A percentile compares a stretch with the other conserved stretches of the same genome.
Conservation (phyloP, 768 basidiomycete species). For the Rhizopogon rudus region DNA sequence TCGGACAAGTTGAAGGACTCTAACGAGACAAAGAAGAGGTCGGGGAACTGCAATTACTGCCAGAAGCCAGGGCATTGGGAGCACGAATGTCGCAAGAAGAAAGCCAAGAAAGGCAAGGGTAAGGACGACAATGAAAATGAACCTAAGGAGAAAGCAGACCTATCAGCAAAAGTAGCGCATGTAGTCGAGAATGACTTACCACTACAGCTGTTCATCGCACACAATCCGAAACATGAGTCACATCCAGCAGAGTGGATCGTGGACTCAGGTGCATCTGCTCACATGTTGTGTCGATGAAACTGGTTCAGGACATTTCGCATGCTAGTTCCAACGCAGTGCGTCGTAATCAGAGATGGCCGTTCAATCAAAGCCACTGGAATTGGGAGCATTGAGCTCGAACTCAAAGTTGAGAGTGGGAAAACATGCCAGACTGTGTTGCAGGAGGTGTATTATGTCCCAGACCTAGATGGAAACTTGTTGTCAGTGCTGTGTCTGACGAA, state of each 20-base stretch:
- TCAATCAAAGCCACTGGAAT: conserved; percentile 1
- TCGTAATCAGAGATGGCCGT: conserved; percentile 2
- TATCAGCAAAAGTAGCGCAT: background rate
- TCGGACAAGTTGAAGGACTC: background rate
- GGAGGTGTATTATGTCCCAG: conserved; percentile 13
- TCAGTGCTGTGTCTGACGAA: conserved; percentile 8
- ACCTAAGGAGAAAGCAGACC: background rate
- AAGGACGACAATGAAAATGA: background rate
- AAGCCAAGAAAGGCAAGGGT: background rate
- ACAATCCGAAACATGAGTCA: background rate
- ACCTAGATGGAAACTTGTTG: conserved; percentile 15
- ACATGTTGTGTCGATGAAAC: background rate
- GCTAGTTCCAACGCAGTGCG: background rate
- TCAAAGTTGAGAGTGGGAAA: background rate
- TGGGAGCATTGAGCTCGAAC: background rate
- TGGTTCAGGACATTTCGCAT: conserved; percentile 1
- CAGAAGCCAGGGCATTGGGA: background rate
- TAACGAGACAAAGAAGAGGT: background rate
- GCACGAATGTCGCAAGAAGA: background rate
- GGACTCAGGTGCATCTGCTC: background rate
- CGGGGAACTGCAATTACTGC: background rate
- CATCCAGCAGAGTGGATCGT: background rate
- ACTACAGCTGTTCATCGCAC: background rate
- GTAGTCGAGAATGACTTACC: background rate
- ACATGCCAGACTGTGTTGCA: background rate